These are phyloP conservation scores for Candida pseudoviswanathii DNA, from an alignment of 1,139 yeast genomes.

Conservation along the genomic window DNA sequence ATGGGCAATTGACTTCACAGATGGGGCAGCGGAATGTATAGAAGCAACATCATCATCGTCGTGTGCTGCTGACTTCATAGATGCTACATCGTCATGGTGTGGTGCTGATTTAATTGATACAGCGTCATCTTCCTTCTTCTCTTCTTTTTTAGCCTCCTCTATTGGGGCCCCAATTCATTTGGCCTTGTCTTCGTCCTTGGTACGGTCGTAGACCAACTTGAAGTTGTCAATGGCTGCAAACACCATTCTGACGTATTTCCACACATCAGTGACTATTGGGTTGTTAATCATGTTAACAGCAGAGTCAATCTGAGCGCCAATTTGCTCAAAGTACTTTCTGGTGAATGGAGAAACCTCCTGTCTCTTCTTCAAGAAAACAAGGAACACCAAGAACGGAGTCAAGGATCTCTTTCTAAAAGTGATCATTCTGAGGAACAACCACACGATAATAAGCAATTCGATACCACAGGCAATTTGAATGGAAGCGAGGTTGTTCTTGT, in stretches of 20 bases:
- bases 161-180: constrained; percentile 10
- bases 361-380: constrained; percentile 73
- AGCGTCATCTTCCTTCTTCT: constrained; percentile 1
- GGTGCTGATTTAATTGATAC: constrained; percentile 3
- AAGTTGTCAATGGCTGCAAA: constrained; percentile 38
- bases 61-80: constrained; percentile 1
- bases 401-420: constrained; percentile 68
- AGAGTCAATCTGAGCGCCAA: constrained; percentile 76
- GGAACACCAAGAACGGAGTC: constrained; percentile 58
- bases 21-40: constrained; percentile 2
- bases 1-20: too few species aligned
- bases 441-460: constrained; percentile 60
- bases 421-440: constrained; percentile 55
- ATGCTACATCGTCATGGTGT: constrained; percentile 3
- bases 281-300: constrained; percentile 55
- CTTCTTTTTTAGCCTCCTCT: constrained; percentile 8
- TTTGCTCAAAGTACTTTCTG: constrained; percentile 65
- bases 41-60: constrained; percentile 1
- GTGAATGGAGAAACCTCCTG: constrained; percentile 77
- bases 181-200: constrained; percentile 26
- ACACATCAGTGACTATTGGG: constrained; percentile 63
- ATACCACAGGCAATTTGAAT: constrained; percentile 71
- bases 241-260: constrained; percentile 59
- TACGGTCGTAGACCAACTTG: constrained; percentile 39
- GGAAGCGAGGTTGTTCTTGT: constrained; percentile 66